Evolutionary conservation across 2,329 filamentous ascomycete species (phyloP).

Genomic region (Colletotrichum sp.): DNA sequence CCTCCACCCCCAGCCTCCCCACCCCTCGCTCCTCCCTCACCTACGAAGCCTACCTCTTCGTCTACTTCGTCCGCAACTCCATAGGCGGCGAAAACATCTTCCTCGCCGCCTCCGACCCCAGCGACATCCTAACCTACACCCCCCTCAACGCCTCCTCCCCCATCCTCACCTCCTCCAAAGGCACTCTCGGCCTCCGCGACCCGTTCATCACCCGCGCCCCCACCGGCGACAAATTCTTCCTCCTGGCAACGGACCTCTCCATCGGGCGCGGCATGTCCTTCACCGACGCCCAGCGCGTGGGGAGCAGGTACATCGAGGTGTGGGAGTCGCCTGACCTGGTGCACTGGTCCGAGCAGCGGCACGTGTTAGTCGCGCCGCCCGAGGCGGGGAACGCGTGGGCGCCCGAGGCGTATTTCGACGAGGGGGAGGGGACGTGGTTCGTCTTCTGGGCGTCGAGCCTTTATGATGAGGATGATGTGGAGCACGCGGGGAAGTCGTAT

Average conservation of each 20-base stretch:
- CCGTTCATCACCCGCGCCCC: not conserved
- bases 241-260: not conserved
- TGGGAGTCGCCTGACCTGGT: not conserved
- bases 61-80: not conserved
- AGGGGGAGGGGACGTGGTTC: accelerated
- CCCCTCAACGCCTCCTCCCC: not conserved
- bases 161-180: not conserved
- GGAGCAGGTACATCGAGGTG: not conserved
- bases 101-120: not conserved
- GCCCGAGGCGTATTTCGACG: not conserved
- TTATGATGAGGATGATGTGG: not conserved
- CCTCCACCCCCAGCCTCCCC: too few species aligned
- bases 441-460: not conserved
- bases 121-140: not conserved
- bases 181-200: not conserved
- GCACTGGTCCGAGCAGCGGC: not conserved
- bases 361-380: not conserved
- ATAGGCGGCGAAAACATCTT: not conserved
- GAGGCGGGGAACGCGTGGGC: not conserved
- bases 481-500: not conserved
- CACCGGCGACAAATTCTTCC: not conserved
- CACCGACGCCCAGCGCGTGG: not conserved
- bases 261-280: not conserved
- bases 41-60: not conserved
- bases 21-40: accelerated